Base-by-base conservation (phyloP, 2,329 filamentous ascomycete genomes). In the Fusarium pilosicola region DNA sequence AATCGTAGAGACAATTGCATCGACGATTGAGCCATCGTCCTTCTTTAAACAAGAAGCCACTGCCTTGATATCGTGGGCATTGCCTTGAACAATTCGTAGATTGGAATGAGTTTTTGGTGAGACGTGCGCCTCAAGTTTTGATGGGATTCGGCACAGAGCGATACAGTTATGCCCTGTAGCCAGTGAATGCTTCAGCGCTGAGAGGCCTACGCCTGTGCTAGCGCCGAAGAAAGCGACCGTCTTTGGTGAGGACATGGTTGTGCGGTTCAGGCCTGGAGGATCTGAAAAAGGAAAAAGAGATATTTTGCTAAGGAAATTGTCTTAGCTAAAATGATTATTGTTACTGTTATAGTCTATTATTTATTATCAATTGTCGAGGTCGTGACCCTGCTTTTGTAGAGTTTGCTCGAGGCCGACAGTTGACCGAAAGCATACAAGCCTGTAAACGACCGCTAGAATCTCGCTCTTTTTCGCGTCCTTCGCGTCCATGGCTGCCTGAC, bases 161-260 rank as follows among this genome's bases (percentile, higher is more conserved):
- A 85, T 80, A 79, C 86, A 88, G 13, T 76, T 80, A 76, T 86
- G 83, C 39, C 85, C 85, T 17, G 83, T 84, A 22, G 82, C 80
- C 14, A 90, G 84, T 32, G 83, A 80, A 45, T 81, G 81, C 30
- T 82, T 82, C 45, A 90, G 84, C 22, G 83, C 81, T 6, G 86
- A 80, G 63, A 88, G 83, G 60, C 84, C 86, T 70, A 82, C 83
- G 54, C 88, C 88, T 39, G 84, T 85, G 28, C 85, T 88, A 46
- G 87, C 86, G 66, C 88, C 88, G 60, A 89, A 83, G 81, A 90
- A 88, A 49, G 85, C 83, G 62, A 88, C 78, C 7, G 85, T 84
- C 70, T 85, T 78, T 38, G 46, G 5, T 20, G 64, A n/a, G 6
- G 26, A 41, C 66, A 73, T 76, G 17, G 6, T 49, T 7, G 15